Conservation (phyloP, 768 basidiomycete species). For the Xanthoconium purpureum region DNA sequence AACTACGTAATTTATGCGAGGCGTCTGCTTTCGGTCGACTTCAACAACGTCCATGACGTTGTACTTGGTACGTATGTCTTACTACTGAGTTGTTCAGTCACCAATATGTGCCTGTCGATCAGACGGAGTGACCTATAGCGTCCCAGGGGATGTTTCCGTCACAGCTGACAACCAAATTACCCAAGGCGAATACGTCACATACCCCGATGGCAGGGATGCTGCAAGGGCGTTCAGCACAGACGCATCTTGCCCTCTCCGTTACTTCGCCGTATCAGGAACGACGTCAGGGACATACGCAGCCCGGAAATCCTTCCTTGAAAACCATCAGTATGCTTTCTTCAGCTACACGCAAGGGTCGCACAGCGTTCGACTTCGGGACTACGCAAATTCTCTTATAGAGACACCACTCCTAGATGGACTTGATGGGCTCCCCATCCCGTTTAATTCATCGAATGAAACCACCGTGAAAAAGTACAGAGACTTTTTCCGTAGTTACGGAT, state of each 20-base stretch:
- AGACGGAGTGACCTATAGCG: neutral
- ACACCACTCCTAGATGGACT: neutral
- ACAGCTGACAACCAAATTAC: neutral
- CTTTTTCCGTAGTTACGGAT: neutral
- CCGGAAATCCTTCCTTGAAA: slow-evolving; percentile 1
- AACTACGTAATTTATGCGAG: neutral
- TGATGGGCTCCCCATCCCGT: neutral
- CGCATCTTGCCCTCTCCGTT: neutral
- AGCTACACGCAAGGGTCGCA: neutral
- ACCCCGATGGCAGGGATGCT: neutral
- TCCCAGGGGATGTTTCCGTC: slow-evolving; percentile 1
- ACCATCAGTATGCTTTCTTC: slow-evolving; percentile 4
- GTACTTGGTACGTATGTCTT: neutral
- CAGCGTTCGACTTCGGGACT: neutral
- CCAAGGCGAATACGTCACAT: slow-evolving; percentile 2
- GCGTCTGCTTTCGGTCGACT: neutral
- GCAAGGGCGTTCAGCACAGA: neutral
- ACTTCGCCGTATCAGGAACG: slow-evolving; percentile 4
- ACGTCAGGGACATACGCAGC: slow-evolving; percentile 1
- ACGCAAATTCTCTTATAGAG: neutral
- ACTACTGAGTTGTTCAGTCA: neutral
- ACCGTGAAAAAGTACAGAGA: neutral
- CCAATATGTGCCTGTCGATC: neutral
- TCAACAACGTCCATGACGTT: neutral
- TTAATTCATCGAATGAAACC: neutral